Base-by-base conservation (phyloP, 2,329 filamentous ascomycete genomes). In the Fusarium luffae region DNA sequence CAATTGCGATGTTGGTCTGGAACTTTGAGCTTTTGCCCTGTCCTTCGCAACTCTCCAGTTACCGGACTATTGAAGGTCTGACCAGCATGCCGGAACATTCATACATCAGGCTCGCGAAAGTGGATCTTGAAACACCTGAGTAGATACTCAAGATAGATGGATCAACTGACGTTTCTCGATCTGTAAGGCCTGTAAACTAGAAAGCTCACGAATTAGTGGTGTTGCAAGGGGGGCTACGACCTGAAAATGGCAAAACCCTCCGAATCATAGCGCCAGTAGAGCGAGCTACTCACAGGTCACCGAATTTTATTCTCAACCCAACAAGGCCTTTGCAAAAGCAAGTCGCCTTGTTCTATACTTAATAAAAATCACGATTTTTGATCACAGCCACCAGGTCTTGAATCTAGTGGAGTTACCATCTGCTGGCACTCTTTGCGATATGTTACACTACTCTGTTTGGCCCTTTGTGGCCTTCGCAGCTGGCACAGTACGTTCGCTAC, bases 41-140 rank as follows among this genome's bases (percentile, higher is more conserved):
- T 14, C 47, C 47, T 10, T 0, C 7, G 16, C 16, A 18, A 7
- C 11, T 50, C 3, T 50, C 47, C 7, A 14, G 47, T 12, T 50
- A 50, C 11, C 7, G 47, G 9, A 10, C 47, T 4, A 14, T 50
- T 2, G 30, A 50, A 14, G 30, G 7, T 7, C 2, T 50, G 11
- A 50, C 47, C 4, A 50, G 47, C 3, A 50, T 34, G 47, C 30
- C 47, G 16, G 47, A 50, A 4, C 28, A 50, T 25, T 50, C 30
- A 5, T 50, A 50, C 11, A 50, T 50, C 4, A 50, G 11, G 2
- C 13, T 50, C 10, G 47, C 30, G 18, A 34, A n/a, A 16, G 4
- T 50, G 10, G 19, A 25, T 3, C 18, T 25, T 5, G 23, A 16
- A n/a, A 50, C 19, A 6, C 4, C 19, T 10, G 5, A 23, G 11